Conservation (phyloP, 495 filamentous ascomycete species). For the Aspergillus leporis region DNA sequence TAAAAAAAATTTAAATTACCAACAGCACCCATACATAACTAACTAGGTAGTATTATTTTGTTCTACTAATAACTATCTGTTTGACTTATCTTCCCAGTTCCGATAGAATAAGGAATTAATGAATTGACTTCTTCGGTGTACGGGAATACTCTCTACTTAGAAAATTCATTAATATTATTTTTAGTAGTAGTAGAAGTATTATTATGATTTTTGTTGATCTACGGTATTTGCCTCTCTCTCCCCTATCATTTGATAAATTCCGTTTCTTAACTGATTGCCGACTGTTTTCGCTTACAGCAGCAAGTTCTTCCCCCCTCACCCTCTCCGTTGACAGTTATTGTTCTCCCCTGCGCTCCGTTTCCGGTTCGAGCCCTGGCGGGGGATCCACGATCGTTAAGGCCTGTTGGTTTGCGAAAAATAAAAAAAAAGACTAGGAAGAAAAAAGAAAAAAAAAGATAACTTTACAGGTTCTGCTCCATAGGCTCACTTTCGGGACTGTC, state of each 20-base stretch:
- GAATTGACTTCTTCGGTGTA: slow-evolving; percentile 2
- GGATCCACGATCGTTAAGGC: slow-evolving; percentile 41
- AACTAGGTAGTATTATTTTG: slow-evolving; percentile 6
- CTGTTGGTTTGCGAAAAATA: slow-evolving; percentile 14
- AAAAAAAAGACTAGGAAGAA: slow-evolving; percentile 13
- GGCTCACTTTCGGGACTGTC: slow-evolving; percentile 20
- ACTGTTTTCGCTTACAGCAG: slow-evolving; percentile 22
- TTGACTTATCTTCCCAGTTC: not conserved
- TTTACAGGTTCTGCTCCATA: slow-evolving; percentile 15
- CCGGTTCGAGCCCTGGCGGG: slow-evolving; percentile 42
- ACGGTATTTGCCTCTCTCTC: slow-evolving; percentile 2
- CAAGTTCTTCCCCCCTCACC: slow-evolving; percentile 8
- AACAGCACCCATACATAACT: not conserved
- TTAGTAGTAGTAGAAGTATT: not conserved
- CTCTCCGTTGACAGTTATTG: slow-evolving; percentile 28
- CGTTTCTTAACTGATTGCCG: slow-evolving; percentile 3
- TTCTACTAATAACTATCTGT: slow-evolving; percentile 6
- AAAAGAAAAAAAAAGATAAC: slow-evolving; percentile 16
- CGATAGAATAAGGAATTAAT: not conserved
- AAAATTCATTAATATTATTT: not conserved
- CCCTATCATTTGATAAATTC: slow-evolving; percentile 6
- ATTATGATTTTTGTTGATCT: slow-evolving; percentile 7
- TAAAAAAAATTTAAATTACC: not conserved
- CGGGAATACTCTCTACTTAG: not conserved
- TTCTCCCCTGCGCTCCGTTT: slow-evolving; percentile 34